phyloP scores from a whole-genome alignment of 768 basidiomycete species.

The Hysterangium stoloniferum region DNA sequence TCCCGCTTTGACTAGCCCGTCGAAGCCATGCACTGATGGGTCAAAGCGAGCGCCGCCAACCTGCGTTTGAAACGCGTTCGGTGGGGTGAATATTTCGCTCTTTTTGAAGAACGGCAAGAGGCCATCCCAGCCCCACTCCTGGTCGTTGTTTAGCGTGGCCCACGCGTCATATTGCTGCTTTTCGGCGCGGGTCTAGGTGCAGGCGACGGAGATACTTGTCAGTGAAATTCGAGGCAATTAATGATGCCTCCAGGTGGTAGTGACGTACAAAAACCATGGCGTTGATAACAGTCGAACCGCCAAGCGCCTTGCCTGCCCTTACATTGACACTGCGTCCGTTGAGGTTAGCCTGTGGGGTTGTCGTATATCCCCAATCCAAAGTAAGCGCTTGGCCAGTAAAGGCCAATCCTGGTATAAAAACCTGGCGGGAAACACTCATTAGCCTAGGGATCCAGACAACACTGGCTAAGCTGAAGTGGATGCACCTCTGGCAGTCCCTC shows the following conservation, averaged over 20 bases:
- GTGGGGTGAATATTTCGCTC: conserved; percentile 31
- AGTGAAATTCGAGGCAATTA: too few species aligned
- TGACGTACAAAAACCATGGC: conserved; percentile 12
- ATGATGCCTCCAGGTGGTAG: conserved; percentile 12
- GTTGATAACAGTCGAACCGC: conserved; percentile 22
- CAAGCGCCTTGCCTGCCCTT: conserved; percentile 20
- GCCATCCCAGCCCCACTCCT: conserved; percentile 19
- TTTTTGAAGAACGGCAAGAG: conserved; percentile 18
- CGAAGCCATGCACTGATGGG: not conserved
- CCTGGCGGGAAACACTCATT: conserved; percentile 12
- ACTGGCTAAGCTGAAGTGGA: not conserved
- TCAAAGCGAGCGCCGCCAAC: conserved; percentile 6
- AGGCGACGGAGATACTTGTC: conserved; percentile 16
- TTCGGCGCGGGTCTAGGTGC: conserved; percentile 15
- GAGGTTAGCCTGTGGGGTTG: conserved; percentile 10
- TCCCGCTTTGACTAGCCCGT: conserved; percentile 1
- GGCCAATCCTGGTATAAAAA: conserved; percentile 15
- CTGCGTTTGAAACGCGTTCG: conserved; percentile 12
- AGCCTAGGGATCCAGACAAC: too few species aligned
- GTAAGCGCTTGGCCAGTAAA: conserved; percentile 9
- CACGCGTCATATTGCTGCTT: conserved; percentile 18
- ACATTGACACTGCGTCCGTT: conserved; percentile 6
- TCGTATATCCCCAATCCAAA: conserved; percentile 18
- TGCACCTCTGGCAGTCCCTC: conserved; percentile 11
- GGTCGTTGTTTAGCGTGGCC: conserved; percentile 14